Conservation (phyloP, 768 basidiomycete genomes). For the Lepiota subincarnata region DNA sequence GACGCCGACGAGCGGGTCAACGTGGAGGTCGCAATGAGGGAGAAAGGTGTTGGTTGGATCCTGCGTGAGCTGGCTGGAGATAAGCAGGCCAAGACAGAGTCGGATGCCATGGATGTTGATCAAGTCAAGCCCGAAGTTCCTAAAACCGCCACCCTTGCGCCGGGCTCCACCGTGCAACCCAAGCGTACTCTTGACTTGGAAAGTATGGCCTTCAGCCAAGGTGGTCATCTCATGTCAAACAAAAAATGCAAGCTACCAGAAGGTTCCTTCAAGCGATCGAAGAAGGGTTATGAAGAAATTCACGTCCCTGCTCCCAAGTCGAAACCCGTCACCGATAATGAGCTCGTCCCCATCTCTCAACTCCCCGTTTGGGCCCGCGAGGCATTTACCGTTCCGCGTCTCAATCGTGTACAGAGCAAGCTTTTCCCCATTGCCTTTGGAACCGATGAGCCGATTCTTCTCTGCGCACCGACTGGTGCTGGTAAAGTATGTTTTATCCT, state of each 20-base stretch:
- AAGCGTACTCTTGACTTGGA: slow-evolving; percentile 86
- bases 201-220: slow-evolving; percentile 93
- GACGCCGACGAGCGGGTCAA: slow-evolving; percentile 87
- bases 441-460: slow-evolving; percentile 88
- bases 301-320: slow-evolving; percentile 93
- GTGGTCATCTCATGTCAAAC: slow-evolving; percentile 96
- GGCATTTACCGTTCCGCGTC: slow-evolving; percentile 76
- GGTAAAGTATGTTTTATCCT: slow-evolving; percentile 72
- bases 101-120: slow-evolving; percentile 80
- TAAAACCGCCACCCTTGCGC: slow-evolving; percentile 81
- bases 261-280: slow-evolving; percentile 93
- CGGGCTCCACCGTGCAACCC: slow-evolving; percentile 84
- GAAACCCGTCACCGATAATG: slow-evolving; percentile 56
- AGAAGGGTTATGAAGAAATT: slow-evolving; percentile 97
- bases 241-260: slow-evolving; percentile 98
- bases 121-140: slow-evolving; percentile 52
- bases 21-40: slow-evolving; percentile 96
- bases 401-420: slow-evolving; percentile 93
- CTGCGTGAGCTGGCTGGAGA: slow-evolving; percentile 84
- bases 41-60: slow-evolving; percentile 97
- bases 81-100: slow-evolving; percentile 42
- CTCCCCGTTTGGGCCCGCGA: slow-evolving; percentile 85
- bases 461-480: slow-evolving; percentile 98
- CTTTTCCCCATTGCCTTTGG: slow-evolving; percentile 91
- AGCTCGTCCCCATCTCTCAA: slow-evolving; percentile 64